These are phyloP conservation scores for Labyrinthula sp. DNA, from an alignment of 352 stramenopile species.

Conservation along the genomic window DNA sequence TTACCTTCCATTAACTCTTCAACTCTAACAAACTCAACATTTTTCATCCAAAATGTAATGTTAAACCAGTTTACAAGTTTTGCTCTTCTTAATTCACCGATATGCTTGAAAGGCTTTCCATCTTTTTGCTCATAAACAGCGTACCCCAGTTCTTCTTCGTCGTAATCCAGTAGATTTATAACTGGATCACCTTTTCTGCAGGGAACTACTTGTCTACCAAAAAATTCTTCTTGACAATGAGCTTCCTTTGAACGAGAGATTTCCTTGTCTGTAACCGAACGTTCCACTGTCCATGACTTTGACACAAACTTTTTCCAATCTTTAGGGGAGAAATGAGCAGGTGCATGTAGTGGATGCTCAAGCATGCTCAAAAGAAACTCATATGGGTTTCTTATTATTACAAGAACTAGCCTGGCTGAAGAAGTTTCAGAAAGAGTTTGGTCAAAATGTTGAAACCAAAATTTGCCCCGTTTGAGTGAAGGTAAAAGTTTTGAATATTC, in stretches of 20 bases:
- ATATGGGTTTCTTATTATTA: slow-evolving; percentile 20
- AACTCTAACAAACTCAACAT: slow-evolving; percentile 19
- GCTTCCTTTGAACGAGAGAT: slow-evolving; percentile 8
- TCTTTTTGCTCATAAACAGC: slow-evolving; percentile 22
- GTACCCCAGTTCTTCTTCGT: no score
- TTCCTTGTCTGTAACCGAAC: slow-evolving; percentile 23
- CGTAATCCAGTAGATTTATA: no score
- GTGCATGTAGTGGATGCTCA: slow-evolving; percentile 10
- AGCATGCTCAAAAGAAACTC: slow-evolving; percentile 8
- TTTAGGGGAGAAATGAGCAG: slow-evolving; percentile 7
- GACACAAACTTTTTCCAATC: slow-evolving; percentile 15
- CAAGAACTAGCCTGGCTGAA: slow-evolving; percentile 23
- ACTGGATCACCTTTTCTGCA: slow-evolving; percentile 4
- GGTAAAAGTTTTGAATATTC: slow-evolving; percentile 24
- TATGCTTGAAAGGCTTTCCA: slow-evolving; percentile 3
- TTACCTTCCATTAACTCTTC: slow-evolving; percentile 5
- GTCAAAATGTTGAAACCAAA: slow-evolving; percentile 16
- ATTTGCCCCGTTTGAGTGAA: slow-evolving; percentile 18
- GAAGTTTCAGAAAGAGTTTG: slow-evolving; percentile 9
- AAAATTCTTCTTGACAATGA: slow-evolving; percentile 20
- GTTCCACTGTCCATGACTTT: slow-evolving; percentile 1
- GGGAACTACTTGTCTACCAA: slow-evolving; percentile 11
- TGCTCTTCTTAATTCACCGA: slow-evolving; percentile 14
- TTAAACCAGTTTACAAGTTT: slow-evolving; percentile 29
- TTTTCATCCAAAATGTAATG: slow-evolving; percentile 20